Conservation (phyloP, 179 eudicot species). For the Drosera spatulata region DNA sequence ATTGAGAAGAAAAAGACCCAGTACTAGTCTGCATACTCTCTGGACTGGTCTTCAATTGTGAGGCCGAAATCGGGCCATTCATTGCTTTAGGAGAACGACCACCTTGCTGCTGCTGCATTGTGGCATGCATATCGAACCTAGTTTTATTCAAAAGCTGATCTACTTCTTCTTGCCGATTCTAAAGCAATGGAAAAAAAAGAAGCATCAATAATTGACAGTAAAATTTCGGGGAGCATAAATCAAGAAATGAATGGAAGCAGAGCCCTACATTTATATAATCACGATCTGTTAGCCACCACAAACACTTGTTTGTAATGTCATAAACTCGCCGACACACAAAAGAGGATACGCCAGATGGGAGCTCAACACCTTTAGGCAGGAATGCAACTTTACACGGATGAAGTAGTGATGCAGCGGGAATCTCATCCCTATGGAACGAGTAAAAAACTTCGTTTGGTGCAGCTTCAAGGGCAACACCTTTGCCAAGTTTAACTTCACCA, state of each 20-base stretch:
- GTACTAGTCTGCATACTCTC: conserved; percentile 51
- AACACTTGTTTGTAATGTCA: conserved; percentile 66
- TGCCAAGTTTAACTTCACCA: conserved; percentile 57
- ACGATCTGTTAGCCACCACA: conserved; percentile 91
- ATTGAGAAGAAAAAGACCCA: conserved; percentile 34
- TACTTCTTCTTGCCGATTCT: conserved; percentile 86
- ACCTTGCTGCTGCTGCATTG: conserved; percentile 50
- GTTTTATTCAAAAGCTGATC: conserved; percentile 52
- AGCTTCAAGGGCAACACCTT: conserved; percentile 57
- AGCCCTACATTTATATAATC: conserved; percentile 69
- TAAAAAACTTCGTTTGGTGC: conserved; percentile 92
- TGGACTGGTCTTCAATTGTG: conserved; percentile 61
- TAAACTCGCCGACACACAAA: conserved; percentile 92
- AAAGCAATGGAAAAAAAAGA: conserved; percentile 4
- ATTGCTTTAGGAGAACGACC: conserved; percentile 70
- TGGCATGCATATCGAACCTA: conserved; percentile 59
- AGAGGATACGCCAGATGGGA: conserved; percentile 75
- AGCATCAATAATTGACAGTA: neutral
- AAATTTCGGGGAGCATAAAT: neutral
- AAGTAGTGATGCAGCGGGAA: conserved; percentile 80
- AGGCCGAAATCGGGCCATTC: conserved; percentile 45
- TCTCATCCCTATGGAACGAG: conserved; percentile 88
- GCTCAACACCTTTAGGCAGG: conserved; percentile 80
- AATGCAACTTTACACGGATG: conserved; percentile 99
- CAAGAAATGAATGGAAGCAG: neutral